phyloP scores from a whole-genome alignment of 352 stramenopile species.

The Sclerospora graminicola region DNA sequence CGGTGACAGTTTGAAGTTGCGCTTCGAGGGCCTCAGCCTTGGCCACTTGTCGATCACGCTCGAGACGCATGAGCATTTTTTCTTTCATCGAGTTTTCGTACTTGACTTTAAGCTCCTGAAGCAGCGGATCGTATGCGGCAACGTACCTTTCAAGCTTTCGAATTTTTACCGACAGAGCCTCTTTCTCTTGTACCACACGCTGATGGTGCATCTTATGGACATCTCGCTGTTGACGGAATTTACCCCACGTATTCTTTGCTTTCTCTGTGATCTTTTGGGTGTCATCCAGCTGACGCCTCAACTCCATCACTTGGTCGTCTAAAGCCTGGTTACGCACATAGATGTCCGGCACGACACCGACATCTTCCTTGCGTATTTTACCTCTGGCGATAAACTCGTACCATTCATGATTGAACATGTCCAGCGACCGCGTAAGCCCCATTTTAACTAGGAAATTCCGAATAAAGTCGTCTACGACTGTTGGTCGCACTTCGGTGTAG shows the following conservation, averaged over 20 bases:
- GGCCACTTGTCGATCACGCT: too few relatives aligned
- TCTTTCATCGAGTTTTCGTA: too few relatives aligned
- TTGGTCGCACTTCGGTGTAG: conserved; percentile 68
- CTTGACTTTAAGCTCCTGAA: conserved; percentile 86
- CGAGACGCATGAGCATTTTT: too few relatives aligned
- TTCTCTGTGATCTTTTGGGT: conserved; percentile 85
- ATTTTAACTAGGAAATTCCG: conserved; percentile 94
- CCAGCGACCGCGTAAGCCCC: conserved; percentile 82
- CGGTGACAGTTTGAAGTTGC: conserved; percentile 54
- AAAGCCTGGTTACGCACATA: conserved; percentile 89
- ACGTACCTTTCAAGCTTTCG: conserved; percentile 88
- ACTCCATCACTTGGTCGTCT: conserved; percentile 84
- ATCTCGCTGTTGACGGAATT: conserved; percentile 91
- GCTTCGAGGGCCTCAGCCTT: conserved; percentile 81
- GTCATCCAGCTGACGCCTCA: conserved; percentile 80
- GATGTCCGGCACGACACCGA: conserved; percentile 89
- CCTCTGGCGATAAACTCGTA: conserved; percentile 91
- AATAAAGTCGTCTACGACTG: conserved; percentile 92
- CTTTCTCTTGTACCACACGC: conserved; percentile 92
- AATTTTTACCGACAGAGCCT: conserved; percentile 86
- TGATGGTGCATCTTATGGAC: conserved; percentile 95
- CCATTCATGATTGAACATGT: conserved; percentile 94
- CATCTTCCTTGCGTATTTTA: conserved; percentile 84
- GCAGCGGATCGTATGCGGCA: conserved; percentile 86
- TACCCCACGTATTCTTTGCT: conserved; percentile 91